Percentiles rank a stretch among this genome's conserved stretches.
Conservation (phyloP, 2,329 filamentous ascomycete species). For the Cladosporium sp. region DNA sequence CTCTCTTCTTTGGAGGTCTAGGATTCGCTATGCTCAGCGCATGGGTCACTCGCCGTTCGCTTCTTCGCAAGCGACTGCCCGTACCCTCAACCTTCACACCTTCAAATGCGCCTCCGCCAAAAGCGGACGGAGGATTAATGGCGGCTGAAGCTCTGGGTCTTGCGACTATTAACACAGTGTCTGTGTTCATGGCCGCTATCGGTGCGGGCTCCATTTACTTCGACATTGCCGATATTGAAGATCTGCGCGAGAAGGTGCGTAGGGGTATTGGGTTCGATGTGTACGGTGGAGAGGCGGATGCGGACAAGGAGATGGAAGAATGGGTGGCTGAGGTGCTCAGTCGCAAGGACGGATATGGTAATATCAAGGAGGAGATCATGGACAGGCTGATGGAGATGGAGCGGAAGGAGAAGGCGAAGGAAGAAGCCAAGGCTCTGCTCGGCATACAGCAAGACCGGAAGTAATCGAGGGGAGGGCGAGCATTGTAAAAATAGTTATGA, state of each 20-base stretch:
- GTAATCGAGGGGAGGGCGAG: neutral
- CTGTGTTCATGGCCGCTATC: slow-evolving; percentile 66
- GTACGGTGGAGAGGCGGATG: slow-evolving; percentile 46
- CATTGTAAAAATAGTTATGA: slow-evolving; percentile 8
- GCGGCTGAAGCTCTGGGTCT: slow-evolving; percentile 79
- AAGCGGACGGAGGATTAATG: slow-evolving; percentile 58
- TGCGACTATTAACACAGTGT: slow-evolving; percentile 79
- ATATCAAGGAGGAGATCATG: slow-evolving; percentile 29
- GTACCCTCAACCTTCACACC: slow-evolving; percentile 69
- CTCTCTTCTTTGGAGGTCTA: slow-evolving; percentile 67
- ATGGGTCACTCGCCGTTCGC: slow-evolving; percentile 58
- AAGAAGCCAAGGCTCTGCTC: slow-evolving; percentile 1
- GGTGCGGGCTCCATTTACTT: slow-evolving; percentile 73
- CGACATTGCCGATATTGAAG: slow-evolving; percentile 56
- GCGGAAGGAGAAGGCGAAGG: slow-evolving; percentile 17
- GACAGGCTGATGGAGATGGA: slow-evolving; percentile 20
- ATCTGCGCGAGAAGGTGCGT: slow-evolving; percentile 56
- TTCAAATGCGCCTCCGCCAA: slow-evolving; percentile 46
- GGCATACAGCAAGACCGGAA: slow-evolving; percentile 2
- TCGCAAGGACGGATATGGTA: slow-evolving; percentile 43
- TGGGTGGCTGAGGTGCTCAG: slow-evolving; percentile 48
- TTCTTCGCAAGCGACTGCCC: slow-evolving; percentile 58
- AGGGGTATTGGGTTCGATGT: slow-evolving; percentile 55
- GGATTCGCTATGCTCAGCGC: slow-evolving; percentile 70
- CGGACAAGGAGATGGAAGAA: slow-evolving; percentile 50